phyloP scores from a whole-genome alignment of 2,329 filamentous ascomycete genomes.

The Xylogone sp. region DNA sequence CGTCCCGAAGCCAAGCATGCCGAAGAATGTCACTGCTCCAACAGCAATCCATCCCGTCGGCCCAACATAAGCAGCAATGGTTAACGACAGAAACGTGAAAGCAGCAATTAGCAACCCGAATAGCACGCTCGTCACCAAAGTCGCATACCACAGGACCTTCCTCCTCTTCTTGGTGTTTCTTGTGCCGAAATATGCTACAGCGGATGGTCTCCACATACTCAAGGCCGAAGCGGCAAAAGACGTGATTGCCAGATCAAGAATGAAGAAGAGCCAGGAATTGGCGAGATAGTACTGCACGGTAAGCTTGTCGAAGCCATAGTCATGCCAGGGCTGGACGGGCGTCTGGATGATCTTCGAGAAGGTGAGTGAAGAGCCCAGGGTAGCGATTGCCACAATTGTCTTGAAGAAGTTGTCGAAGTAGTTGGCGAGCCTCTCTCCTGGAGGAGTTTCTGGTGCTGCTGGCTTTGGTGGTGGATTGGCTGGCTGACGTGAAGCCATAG shows the following conservation, averaged over 20 bases:
- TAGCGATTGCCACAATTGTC: constrained; percentile 11
- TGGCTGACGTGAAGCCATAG: no score
- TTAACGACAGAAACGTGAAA: constrained; percentile 11
- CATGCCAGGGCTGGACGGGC: constrained; percentile 7
- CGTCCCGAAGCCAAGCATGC: constrained; percentile 1
- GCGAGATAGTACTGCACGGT: constrained; percentile 6
- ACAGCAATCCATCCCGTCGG: constrained; percentile 8
- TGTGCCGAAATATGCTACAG: constrained; percentile 9
- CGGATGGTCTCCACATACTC: constrained; percentile 5
- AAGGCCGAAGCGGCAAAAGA: constrained; percentile 9
- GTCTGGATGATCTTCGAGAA: constrained; percentile 10
- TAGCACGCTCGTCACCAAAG: constrained; percentile 6
- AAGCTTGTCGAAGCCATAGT: constrained; percentile 5
- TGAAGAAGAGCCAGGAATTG: constrained; percentile 9
- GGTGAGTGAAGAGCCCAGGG: constrained; percentile 12
- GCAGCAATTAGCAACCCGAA: constrained; percentile 6
- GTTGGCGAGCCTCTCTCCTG: constrained; percentile 12
- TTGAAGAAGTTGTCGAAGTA: constrained; percentile 16
- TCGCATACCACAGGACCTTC: constrained; percentile 13
- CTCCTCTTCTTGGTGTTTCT: constrained; percentile 5
- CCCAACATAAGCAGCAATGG: constrained; percentile 9
- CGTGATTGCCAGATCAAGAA: constrained; percentile 6
- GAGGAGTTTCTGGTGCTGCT: not conserved
- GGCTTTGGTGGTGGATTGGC: no score
- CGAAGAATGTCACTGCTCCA: constrained; percentile 2